phyloP scores from a whole-genome alignment of 257 asterid genomes.

The Solanum chilense region DNA sequence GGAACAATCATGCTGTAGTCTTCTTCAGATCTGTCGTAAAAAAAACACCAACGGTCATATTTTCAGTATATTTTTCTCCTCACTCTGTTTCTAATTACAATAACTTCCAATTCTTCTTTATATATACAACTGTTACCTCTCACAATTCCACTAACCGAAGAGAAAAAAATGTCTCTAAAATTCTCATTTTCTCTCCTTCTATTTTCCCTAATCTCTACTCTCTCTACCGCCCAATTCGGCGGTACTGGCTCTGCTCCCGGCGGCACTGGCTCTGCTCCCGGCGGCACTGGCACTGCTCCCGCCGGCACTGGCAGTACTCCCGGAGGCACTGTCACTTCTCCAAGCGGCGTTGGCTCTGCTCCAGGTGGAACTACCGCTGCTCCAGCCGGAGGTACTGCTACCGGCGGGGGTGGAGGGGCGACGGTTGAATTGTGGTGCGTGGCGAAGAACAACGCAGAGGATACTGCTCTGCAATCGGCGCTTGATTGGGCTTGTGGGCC shows the following conservation, averaged over 20 bases:
- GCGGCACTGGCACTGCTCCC: neutral
- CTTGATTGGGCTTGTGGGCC: slow-evolving; percentile 82
- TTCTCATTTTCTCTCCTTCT: neutral
- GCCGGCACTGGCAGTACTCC: neutral
- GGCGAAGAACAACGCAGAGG: slow-evolving; percentile 86
- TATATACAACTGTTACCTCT: neutral
- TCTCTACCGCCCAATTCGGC: slow-evolving; percentile 29
- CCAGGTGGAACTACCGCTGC: neutral
- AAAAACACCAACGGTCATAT: slow-evolving; percentile 7
- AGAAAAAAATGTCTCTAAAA: neutral
- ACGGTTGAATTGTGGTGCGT: slow-evolving; percentile 78
- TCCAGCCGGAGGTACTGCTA: neutral
- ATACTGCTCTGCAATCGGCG: slow-evolving; percentile 60
- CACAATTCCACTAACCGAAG: neutral
- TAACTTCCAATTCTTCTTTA: neutral
- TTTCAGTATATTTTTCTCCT: neutral
- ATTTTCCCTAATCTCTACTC: neutral
- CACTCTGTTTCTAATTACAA: neutral
- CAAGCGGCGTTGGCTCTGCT: neutral
- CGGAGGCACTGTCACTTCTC: neutral
- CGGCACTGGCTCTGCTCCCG: neutral
- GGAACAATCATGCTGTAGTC: neutral
- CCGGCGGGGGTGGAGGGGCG: slow-evolving; percentile 9
- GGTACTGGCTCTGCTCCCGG: neutral
- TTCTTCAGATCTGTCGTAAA: neutral